phyloP scores from a whole-genome alignment of 306 rosid species.

The Cucumis melo region DNA sequence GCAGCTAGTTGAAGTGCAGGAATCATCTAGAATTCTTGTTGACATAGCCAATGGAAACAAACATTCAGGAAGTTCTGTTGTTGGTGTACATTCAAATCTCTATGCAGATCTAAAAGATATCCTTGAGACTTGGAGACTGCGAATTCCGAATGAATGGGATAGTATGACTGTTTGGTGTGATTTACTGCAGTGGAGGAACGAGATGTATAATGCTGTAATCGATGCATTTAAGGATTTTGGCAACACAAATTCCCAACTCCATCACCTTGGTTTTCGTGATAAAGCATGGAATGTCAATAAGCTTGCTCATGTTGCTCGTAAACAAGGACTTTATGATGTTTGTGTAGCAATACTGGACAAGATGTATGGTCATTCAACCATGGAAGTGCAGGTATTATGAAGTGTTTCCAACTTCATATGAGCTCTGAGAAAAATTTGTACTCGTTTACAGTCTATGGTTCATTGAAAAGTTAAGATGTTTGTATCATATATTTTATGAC shows the following conservation, averaged over 20 bases:
- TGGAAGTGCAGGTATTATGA: conserved; percentile 92
- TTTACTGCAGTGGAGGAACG: conserved; percentile 98
- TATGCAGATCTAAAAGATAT: conserved; percentile 97
- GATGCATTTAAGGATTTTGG: conserved; percentile 91
- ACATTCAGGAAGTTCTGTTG: conserved; percentile 53
- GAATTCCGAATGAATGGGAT: conserved; percentile 99
- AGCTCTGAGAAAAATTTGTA: not conserved
- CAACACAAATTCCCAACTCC: conserved; percentile 66
- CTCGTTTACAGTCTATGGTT: not conserved
- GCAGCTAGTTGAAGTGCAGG: conserved; percentile 97
- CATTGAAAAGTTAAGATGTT: not conserved
- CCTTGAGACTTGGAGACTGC: conserved; percentile 97
- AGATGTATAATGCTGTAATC: conserved; percentile 86
- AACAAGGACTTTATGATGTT: conserved; percentile 89
- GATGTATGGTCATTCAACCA: conserved; percentile 91
- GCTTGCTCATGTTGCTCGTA: conserved; percentile 92
- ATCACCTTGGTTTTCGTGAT: conserved; percentile 99
- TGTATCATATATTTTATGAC: not conserved
- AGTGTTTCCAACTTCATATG: not conserved
- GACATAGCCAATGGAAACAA: conserved; percentile 88
- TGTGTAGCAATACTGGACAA: conserved; percentile 84
- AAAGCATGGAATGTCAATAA: conserved; percentile 98
- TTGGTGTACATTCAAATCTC: conserved; percentile 76
- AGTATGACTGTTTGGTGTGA: conserved; percentile 97
- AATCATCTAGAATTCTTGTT: conserved; percentile 63